Evolutionary conservation across 2,329 filamentous ascomycete genomes (phyloP).

Genomic region (Myriosclerotinia duriaeana): DNA sequence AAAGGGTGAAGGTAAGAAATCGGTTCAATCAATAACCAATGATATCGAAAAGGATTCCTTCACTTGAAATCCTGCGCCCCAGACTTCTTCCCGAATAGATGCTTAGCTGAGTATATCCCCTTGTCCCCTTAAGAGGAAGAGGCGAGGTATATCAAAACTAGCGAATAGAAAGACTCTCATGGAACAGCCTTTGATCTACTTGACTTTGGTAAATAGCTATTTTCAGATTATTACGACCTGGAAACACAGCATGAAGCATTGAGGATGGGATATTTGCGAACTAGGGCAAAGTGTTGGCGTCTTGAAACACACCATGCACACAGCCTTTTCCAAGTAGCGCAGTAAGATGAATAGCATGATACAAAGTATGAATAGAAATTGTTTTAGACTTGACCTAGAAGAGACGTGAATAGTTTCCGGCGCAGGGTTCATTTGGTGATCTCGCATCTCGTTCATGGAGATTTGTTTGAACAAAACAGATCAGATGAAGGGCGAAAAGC

Average conservation of each 20-base stretch:
- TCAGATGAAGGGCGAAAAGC: too few species aligned
- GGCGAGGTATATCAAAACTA: not conserved
- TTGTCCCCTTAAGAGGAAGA: not conserved
- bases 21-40: not conserved
- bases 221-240: not conserved
- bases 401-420: not conserved
- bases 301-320: constrained; percentile 13
- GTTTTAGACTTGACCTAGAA: constrained; percentile 10
- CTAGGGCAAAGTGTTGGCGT: not conserved
- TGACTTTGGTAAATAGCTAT: too few species aligned
- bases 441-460: not conserved
- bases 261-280: not conserved
- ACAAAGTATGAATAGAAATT: constrained; percentile 3
- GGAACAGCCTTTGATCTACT: not conserved
- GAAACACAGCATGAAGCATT: constrained; percentile 4
- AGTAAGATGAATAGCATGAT: not conserved
- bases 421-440: not conserved
- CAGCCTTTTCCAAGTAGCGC: not conserved
- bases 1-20: not conserved
- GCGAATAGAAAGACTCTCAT: not conserved
- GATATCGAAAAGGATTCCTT: not conserved
- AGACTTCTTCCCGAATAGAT: constrained; percentile 4
- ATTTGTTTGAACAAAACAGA: too few species aligned
- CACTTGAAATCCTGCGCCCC: constrained; percentile 10
- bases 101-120: not conserved